These are phyloP conservation scores for Rickenella mellea DNA, from an alignment of 768 basidiomycete genomes.

Conservation along the genomic window DNA sequence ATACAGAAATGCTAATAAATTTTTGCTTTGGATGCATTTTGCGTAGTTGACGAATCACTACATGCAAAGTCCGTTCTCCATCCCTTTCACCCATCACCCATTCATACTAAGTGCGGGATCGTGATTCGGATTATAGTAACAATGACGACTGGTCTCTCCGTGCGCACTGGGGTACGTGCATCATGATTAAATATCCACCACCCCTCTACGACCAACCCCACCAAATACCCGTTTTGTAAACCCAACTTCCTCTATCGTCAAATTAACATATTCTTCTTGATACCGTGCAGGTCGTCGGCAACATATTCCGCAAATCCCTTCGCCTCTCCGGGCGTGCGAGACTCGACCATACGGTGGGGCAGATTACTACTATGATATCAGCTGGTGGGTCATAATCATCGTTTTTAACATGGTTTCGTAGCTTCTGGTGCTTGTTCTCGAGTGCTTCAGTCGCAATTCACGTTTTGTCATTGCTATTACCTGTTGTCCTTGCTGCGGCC, in stretches of 20 bases:
- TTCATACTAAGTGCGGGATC: background rate
- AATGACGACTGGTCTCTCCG: slow-evolving; percentile 10
- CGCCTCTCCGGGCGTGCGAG: slow-evolving; percentile 54
- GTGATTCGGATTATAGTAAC: background rate
- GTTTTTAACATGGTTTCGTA: too few relatives aligned
- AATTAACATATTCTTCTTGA: slow-evolving; percentile 1
- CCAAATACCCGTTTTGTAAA: too few relatives aligned
- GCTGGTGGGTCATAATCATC: slow-evolving; percentile 20
- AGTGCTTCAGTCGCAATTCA: too few relatives aligned
- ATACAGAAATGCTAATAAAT: slow-evolving; percentile 3
- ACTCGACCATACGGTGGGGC: slow-evolving; percentile 48
- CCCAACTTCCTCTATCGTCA: background rate
- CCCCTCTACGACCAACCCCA: too few relatives aligned
- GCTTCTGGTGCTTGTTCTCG: too few relatives aligned
- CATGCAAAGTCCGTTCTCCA: background rate
- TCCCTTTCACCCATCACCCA: too few relatives aligned
- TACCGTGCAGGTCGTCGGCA: slow-evolving; percentile 18
- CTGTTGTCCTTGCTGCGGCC: too few relatives aligned
- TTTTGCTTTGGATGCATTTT: background rate
- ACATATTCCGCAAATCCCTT: slow-evolving; percentile 58
- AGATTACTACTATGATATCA: slow-evolving; percentile 64
- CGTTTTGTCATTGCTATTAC: too few relatives aligned
- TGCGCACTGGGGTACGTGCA: slow-evolving; percentile 9
- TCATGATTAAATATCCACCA: too few relatives aligned
- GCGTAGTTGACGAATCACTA: background rate